A percentile compares a stretch with the other conserved stretches of the same genome.
phyloP scores from a whole-genome alignment of 2,329 filamentous ascomycete species.

The Sphaerostilbella broomeana region DNA sequence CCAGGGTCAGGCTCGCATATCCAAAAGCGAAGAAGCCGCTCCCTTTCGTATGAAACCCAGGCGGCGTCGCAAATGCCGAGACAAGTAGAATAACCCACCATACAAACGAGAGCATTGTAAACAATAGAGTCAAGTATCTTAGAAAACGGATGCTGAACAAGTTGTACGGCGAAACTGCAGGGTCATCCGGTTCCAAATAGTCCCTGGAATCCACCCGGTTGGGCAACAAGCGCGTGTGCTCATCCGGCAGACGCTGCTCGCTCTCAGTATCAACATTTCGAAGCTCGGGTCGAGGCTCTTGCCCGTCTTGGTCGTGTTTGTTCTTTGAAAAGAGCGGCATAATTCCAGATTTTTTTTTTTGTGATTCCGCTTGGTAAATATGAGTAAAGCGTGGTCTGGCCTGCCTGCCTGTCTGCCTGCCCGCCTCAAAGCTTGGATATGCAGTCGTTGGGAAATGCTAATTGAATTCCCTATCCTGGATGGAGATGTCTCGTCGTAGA shows the following conservation, averaged over 20 bases:
- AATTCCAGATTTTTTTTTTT: too few relatives aligned
- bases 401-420: too few relatives aligned
- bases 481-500: too few relatives aligned
- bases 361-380: too few relatives aligned
- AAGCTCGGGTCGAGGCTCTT: conserved; percentile 7
- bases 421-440: too few relatives aligned
- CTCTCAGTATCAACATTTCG: conserved; percentile 8
- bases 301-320: conserved; percentile 18
- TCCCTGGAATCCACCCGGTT: conserved; percentile 51
- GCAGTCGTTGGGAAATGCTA: too few relatives aligned
- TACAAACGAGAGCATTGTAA: conserved; percentile 68
- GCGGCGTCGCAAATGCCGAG: conserved; percentile 83
- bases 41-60: conserved; percentile 75
- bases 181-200: conserved; percentile 36
- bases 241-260: conserved; percentile 33
- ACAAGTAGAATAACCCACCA: conserved; percentile 93
- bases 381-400: neutral
- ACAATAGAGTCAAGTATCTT: conserved; percentile 69
- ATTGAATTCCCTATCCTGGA: too few relatives aligned
- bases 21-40: conserved; percentile 89
- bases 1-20: conserved; percentile 71
- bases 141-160: conserved; percentile 82
- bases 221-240: conserved; percentile 61
- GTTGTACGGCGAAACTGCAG: conserved; percentile 80
- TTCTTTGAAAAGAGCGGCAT: conserved; percentile 31